Evolutionary conservation across 352 stramenopile species (phyloP).

Genomic region (Pythium folliculosum): DNA sequence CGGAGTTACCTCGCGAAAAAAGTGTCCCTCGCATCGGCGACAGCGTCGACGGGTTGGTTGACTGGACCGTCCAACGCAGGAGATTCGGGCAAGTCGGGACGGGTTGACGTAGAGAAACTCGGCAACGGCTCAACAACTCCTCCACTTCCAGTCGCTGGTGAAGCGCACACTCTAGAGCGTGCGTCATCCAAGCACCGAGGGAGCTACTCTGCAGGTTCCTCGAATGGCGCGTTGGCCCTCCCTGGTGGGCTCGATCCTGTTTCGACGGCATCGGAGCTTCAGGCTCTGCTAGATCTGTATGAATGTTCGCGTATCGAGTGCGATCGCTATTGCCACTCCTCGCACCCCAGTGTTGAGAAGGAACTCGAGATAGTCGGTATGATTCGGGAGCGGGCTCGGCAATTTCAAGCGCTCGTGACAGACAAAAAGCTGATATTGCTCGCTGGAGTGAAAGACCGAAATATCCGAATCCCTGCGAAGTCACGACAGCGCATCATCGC

Average conservation of each 20-base stretch:
- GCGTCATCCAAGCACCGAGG: conserved; percentile 20
- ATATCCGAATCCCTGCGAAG: conserved; percentile 79
- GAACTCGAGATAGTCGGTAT: conserved; percentile 81
- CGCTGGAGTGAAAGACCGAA: conserved; percentile 70
- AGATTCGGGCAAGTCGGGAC: conserved; percentile 2
- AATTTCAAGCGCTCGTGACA: conserved; percentile 61
- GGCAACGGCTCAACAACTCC: conserved; percentile 27
- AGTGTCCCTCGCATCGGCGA: conserved; percentile 20
- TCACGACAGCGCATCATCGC: conserved; percentile 77
- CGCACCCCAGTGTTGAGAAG: conserved; percentile 58
- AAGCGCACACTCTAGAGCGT: conserved; percentile 9
- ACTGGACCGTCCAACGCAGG: conserved; percentile 4
- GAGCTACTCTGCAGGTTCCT: conserved; percentile 10
- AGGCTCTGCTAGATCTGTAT: conserved; percentile 66
- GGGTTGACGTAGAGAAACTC: conserved; percentile 8
- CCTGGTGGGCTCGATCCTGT: conserved; percentile 10
- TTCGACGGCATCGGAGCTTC: conserved; percentile 35
- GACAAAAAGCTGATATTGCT: conserved; percentile 76
- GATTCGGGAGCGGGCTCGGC: conserved; percentile 69
- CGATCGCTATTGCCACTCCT: conserved; percentile 72
- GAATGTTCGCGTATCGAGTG: conserved; percentile 65
- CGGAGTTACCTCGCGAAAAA: conserved; percentile 52
- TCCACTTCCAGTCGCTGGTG: conserved; percentile 8
- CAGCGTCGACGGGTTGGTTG: conserved; percentile 22
- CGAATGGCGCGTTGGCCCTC: neutral